Evolutionary conservation across 2,329 filamentous ascomycete species (phyloP).

Genomic region (Neospermospora avenae): DNA sequence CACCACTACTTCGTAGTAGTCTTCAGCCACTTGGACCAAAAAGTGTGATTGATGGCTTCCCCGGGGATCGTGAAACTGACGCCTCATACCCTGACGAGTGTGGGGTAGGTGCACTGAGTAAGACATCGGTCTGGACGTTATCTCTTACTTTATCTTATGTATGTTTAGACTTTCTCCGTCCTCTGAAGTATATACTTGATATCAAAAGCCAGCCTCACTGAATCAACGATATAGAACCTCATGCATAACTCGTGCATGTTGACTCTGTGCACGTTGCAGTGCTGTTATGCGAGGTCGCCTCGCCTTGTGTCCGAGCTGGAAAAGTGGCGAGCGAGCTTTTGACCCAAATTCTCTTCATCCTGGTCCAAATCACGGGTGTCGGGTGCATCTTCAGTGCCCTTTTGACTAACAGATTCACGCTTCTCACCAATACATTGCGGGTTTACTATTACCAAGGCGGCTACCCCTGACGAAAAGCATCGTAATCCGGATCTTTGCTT

Average conservation of each 20-base stretch:
- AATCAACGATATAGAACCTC: too few relatives aligned
- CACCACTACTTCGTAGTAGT: not conserved
- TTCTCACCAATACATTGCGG: too few relatives aligned
- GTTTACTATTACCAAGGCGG: not conserved
- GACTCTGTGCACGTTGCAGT: too few relatives aligned
- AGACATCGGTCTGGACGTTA: not conserved
- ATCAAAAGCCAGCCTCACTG: too few relatives aligned
- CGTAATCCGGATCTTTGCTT: not conserved
- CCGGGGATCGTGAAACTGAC: not conserved
- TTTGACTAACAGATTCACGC: not conserved
- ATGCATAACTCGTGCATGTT: too few relatives aligned
- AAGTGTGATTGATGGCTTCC: too few relatives aligned
- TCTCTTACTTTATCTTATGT: not conserved
- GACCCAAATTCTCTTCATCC: not conserved
- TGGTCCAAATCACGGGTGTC: not conserved
- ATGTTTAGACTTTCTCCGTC: too few relatives aligned
- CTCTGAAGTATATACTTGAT: too few relatives aligned
- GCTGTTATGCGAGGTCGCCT: too few relatives aligned
- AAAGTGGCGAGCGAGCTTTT: not conserved
- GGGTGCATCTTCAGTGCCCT: not conserved
- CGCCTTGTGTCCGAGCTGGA: not conserved
- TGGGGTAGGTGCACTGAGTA: not conserved
- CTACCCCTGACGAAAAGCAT: not conserved
- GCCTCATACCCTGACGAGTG: not conserved
- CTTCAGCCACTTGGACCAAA: not conserved